Evolutionary conservation across 495 filamentous ascomycete genomes (phyloP), one percentile per base, ranked within the genome.

Genomic region (Cercophora scortea): DNA sequence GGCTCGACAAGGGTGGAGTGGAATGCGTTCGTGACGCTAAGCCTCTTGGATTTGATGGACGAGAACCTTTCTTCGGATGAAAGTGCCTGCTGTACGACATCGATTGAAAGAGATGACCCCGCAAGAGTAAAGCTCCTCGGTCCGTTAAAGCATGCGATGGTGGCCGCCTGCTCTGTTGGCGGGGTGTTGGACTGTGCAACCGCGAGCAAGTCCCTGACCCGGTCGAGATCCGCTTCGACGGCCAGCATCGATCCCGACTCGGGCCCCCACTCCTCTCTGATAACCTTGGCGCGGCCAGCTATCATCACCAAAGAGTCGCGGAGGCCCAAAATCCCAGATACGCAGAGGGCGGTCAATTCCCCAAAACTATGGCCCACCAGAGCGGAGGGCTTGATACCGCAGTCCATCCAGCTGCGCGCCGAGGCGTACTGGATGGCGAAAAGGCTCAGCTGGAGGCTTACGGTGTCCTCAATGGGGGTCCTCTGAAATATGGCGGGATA

Each of bases 341-440:
- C 58, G 16, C 59, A 68, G 0, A 82, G 49, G 0, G 76, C 78
- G 5, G 75, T 75, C 0, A 82, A 59, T 55, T 82, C 61, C 1
- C 80, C 80, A 53, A 83, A 76, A 47, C 72, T 77, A 50, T 82
- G 80, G 0, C 79, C 80, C 16, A 83, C 45, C 0, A 80, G 34
- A 0, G 58, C 49, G 3, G 49, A 57, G 0, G 70, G 57, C 13
- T 62, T 18, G 4, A 81, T 48, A 0, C 79, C 77, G n/a, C 57
- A 68, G 18, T 76, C 75, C 0, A 83, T 64, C 79, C 80, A 83
- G 8, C 58, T 45, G 47, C 53, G 66, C 0, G 80, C 78, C 41
- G 59, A 65, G 1, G 79, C 55, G 51, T 79, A 79, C 41, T 82
- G 80, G 3, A 76, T 75, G 57, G 45, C 80, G 79, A 3, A 1